Evolutionary conservation across 169 alveolate species (phyloP).

Genomic region (Perkinsus marinus): DNA sequence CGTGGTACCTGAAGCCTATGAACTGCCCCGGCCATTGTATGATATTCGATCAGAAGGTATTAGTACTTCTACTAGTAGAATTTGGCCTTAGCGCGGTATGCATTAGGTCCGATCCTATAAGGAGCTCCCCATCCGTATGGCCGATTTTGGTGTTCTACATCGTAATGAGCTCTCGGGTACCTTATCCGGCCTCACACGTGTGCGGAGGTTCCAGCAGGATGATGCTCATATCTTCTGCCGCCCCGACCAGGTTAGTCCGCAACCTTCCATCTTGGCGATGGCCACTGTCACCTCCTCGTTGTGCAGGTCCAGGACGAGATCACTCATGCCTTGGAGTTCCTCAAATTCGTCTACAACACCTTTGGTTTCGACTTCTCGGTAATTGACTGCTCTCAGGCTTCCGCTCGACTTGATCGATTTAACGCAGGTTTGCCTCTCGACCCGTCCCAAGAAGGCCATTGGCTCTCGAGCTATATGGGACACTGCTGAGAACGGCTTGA

Average conservation of each 20-base stretch:
- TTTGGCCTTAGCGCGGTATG: neutral
- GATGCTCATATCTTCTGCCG: conserved; percentile 99
- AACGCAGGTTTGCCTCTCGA: conserved; percentile 81
- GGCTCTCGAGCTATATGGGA: conserved; percentile 90
- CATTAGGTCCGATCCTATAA: conserved; percentile 64
- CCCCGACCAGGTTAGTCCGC: conserved; percentile 54
- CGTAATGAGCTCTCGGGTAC: conserved; percentile 97
- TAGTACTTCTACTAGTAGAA: neutral
- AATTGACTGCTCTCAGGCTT: neutral
- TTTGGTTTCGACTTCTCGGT: conserved; percentile 65
- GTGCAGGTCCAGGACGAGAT: conserved; percentile 81
- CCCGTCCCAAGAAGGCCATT: conserved; percentile 88
- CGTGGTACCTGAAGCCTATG: conserved; percentile 99
- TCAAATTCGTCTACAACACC: conserved; percentile 74
- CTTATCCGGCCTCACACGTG: conserved; percentile 91
- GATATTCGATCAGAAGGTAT: conserved; percentile 1
- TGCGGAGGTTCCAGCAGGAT: conserved; percentile 96
- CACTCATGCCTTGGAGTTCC: conserved; percentile 71
- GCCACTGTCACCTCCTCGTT: too few relatives aligned
- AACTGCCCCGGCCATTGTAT: conserved; percentile 99
- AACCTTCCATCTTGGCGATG: too few relatives aligned
- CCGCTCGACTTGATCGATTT: conserved; percentile 13
- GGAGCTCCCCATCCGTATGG: conserved; percentile 93
- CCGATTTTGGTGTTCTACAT: conserved; percentile 98
- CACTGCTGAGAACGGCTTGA: conserved; percentile 81